These are phyloP conservation scores for Schwanniomyces sp. DNA, from an alignment of 805 yeast genomes.

Conservation along the genomic window DNA sequence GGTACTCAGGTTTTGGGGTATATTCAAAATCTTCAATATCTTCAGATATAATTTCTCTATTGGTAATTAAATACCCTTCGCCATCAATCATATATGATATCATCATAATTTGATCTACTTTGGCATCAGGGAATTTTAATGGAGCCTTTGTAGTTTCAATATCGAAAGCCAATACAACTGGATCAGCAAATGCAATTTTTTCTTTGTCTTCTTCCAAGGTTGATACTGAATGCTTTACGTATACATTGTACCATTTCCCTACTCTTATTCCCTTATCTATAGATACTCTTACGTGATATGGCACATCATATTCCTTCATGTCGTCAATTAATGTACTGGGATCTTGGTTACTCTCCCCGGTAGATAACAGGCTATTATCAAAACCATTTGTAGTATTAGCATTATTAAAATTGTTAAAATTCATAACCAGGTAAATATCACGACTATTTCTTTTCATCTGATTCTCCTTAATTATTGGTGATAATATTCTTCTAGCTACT, in stretches of 20 bases:
- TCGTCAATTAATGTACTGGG: constrained; percentile 73
- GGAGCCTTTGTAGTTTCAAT: constrained; percentile 98
- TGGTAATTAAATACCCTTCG: constrained; percentile 90
- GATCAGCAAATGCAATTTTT: constrained; percentile 93
- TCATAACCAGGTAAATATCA: constrained; percentile 64
- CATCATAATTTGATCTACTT: constrained; percentile 95
- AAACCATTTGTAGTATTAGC: constrained; percentile 28
- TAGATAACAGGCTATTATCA: constrained; percentile 8
- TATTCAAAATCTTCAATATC: constrained; percentile 97
- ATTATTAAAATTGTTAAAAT: constrained; percentile 32
- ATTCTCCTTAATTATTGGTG: constrained; percentile 72
- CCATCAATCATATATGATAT: constrained; percentile 99
- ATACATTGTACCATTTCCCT: constrained; percentile 93
- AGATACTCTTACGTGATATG: constrained; percentile 94
- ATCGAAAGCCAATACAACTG: constrained; percentile 94
- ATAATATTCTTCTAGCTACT: constrained; percentile 67
- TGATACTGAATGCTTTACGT: constrained; percentile 57
- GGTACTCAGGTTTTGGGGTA: constrained; percentile 95
- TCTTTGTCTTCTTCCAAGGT: constrained; percentile 61
- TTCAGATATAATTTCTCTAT: constrained; percentile 88
- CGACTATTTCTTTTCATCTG: constrained; percentile 58
- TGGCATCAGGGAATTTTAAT: constrained; percentile 89
- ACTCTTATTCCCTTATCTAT: constrained; percentile 85
- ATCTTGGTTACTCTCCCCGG: constrained; percentile 32
- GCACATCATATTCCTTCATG: constrained; percentile 92